phyloP scores from a whole-genome alignment of 192 early-diverging fungal species.

The Umbelopsis vinacea region DNA sequence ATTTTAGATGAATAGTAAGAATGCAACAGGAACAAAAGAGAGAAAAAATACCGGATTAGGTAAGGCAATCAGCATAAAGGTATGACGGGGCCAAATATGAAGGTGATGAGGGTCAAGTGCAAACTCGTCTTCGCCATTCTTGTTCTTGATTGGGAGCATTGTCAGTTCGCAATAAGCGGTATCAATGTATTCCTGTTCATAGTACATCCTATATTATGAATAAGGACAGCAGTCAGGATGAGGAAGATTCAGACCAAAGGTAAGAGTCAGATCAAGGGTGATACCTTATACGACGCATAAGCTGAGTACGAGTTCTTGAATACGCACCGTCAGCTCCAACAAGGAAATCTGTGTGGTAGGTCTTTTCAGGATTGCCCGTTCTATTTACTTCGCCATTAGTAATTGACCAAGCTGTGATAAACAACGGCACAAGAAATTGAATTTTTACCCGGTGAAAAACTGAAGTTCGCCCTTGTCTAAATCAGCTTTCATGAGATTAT shows the following conservation, averaged over 20 bases:
- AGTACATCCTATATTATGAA: constrained; percentile 67
- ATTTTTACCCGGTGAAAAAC: constrained; percentile 51
- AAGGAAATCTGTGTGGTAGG: constrained; percentile 70
- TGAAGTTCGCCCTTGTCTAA: constrained; percentile 68
- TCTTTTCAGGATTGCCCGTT: constrained; percentile 33
- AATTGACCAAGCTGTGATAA: no score
- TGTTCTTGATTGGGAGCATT: constrained; percentile 69
- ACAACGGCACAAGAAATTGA: constrained; percentile 30
- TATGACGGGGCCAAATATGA: constrained; percentile 97
- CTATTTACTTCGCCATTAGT: constrained; percentile 29
- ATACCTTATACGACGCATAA: constrained; percentile 80
- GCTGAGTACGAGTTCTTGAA: constrained; percentile 74
- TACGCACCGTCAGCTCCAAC: constrained; percentile 92
- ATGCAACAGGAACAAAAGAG: not conserved
- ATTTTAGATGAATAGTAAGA: not conserved
- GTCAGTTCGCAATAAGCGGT: constrained; percentile 92
- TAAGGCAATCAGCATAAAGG: constrained; percentile 98
- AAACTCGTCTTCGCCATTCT: constrained; percentile 65
- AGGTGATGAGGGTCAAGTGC: constrained; percentile 89
- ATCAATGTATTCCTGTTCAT: constrained; percentile 87
- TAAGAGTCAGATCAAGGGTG: not conserved
- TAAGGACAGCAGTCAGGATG: no score
- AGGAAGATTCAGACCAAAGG: no score
- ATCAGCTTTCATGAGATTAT: constrained; percentile 69
- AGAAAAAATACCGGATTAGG: constrained; percentile 76